Percentiles rank a stretch among this genome's conserved stretches.
Evolutionary conservation across 495 filamentous ascomycete species (phyloP).

Genomic region (Diplogelasinospora grovesii): DNA sequence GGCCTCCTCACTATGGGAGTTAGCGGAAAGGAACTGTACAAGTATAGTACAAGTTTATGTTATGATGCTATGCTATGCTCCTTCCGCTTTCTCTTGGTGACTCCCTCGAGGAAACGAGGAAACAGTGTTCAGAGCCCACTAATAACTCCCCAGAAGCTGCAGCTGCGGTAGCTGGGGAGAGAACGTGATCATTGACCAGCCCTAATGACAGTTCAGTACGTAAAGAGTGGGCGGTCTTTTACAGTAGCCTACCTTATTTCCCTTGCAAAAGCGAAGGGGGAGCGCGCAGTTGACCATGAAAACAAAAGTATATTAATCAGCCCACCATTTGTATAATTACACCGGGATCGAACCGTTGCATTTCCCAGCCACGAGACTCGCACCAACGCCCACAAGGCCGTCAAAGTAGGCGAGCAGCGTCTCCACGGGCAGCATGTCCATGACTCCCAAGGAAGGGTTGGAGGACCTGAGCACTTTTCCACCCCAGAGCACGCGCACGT

Average conservation of each 20-base stretch:
- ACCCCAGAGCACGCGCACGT: conserved; percentile 56
- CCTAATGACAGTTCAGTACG: too few relatives aligned
- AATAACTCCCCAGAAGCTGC: conserved; percentile 94
- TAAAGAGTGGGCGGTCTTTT: too few relatives aligned
- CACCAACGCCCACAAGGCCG: conserved; percentile 50
- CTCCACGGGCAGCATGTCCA: conserved; percentile 58
- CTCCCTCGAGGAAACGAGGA: not conserved
- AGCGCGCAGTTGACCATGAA: too few relatives aligned
- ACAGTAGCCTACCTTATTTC: too few relatives aligned
- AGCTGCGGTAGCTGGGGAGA: too few relatives aligned
- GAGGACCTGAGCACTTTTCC: conserved; percentile 53
- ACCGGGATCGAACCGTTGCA: too few relatives aligned
- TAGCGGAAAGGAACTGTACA: not conserved
- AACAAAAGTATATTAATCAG: too few relatives aligned
- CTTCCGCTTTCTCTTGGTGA: not conserved
- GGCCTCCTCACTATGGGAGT: not conserved
- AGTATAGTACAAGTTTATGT: not conserved
- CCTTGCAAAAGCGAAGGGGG: too few relatives aligned
- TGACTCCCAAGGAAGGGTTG: conserved; percentile 49
- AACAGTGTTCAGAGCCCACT: conserved; percentile 68
- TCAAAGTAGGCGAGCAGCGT: conserved; percentile 57
- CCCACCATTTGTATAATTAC: too few relatives aligned
- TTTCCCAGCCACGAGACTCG: conserved; percentile 36
- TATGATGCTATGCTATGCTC: not conserved
- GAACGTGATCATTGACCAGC: too few relatives aligned